Evolutionary conservation across 2,329 filamentous ascomycete species (phyloP).

Genomic region (Ceratocystis cubensis): DNA sequence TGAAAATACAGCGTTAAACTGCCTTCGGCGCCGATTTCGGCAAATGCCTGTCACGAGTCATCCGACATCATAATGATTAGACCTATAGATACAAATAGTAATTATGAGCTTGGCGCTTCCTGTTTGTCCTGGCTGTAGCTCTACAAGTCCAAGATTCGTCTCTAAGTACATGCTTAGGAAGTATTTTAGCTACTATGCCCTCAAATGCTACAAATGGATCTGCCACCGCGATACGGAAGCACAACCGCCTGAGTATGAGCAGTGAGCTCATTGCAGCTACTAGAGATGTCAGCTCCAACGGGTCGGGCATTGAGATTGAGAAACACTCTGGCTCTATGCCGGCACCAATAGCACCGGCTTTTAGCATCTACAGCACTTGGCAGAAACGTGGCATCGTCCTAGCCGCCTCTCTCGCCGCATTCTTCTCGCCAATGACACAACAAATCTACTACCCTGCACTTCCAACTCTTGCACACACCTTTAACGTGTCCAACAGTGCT

Average conservation of each 20-base stretch:
- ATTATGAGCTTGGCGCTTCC: neutral
- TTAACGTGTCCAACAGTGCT: no score
- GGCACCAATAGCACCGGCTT: constrained; percentile 23
- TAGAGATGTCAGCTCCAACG: no score
- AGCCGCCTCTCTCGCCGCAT: constrained; percentile 30
- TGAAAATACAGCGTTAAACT: constrained; percentile 7
- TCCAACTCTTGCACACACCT: no score
- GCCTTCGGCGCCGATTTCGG: constrained; percentile 18
- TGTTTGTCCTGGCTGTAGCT: neutral
- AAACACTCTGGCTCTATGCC: neutral
- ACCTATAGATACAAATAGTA: neutral
- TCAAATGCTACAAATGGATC: no score
- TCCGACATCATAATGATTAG: neutral
- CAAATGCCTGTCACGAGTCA: neutral
- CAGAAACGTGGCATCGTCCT: constrained; percentile 34
- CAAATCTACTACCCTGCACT: no score
- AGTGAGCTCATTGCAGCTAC: no score
- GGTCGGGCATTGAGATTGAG: no score
- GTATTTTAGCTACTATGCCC: no score
- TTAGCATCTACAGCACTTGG: constrained; percentile 31
- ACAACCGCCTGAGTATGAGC: no score
- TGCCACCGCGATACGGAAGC: neutral
- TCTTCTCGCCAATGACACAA: constrained; percentile 26
- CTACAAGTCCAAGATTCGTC: no score
- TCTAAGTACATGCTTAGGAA: no score